Percentiles rank a stretch among this genome's conserved stretches.
These are phyloP conservation scores for Botryococcus braunii DNA, from an alignment of 163 green algal genomes.

Conservation along the genomic window DNA sequence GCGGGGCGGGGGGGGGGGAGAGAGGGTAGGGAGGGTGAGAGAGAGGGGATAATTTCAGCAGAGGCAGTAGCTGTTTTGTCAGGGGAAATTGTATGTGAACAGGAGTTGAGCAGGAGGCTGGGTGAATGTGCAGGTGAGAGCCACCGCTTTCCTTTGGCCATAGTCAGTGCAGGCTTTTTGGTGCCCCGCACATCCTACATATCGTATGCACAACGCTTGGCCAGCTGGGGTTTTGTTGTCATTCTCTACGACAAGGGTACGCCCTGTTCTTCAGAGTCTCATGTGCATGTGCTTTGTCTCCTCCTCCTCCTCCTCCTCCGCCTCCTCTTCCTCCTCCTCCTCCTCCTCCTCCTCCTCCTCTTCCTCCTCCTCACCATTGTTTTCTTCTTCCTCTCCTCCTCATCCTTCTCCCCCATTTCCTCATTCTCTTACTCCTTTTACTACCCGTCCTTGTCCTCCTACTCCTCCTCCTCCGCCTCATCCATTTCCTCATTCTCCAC, in stretches of 20 bases:
- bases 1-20: too few species aligned
- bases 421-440: background rate
- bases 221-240: slow-evolving; percentile 62
- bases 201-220: slow-evolving; percentile 64
- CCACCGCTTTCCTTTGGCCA: slow-evolving; percentile 70
- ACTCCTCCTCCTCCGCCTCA: too few species aligned
- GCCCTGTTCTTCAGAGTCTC: too few species aligned
- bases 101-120: background rate
- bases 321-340: background rate
- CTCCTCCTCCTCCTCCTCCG: background rate
- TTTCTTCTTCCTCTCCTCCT: background rate
- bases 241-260: slow-evolving; percentile 68
- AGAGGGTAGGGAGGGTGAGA: too few species aligned
- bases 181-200: slow-evolving; percentile 56
- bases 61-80: background rate
- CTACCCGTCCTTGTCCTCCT: too few species aligned
- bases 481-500: too few species aligned
- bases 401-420: background rate
- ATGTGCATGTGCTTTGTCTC: too few species aligned
- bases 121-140: slow-evolving; percentile 11
- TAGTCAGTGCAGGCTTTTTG: slow-evolving; percentile 82
- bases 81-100: background rate
- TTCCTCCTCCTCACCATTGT: background rate
- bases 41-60: background rate
- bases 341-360: background rate